Base-by-base conservation (phyloP, 805 yeast species). In the Candida ficus region DNA sequence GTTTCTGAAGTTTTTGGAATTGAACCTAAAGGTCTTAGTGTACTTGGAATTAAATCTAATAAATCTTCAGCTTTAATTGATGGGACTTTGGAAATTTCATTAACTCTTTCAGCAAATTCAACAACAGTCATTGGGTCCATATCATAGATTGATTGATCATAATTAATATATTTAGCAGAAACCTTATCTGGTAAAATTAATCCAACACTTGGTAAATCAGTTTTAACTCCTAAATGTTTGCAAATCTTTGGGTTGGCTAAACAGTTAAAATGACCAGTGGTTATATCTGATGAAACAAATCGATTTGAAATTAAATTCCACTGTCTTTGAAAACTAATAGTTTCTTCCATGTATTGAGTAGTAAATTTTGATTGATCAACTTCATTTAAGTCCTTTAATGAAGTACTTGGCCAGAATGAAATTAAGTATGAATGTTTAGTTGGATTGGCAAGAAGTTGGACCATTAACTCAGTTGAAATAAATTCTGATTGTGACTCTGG, bases 321-420 rank as follows among this genome's bases (percentile, higher is more conserved):
- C 1, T 66, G 50, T 44, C 71, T 69, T 45, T 75, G 72, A 44
- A 73, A 70, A 13, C 70, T 73, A 32, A 66, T 49, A 48, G 86
- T 76, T 37, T 71, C 69, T 14, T 67, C 65, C 51, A 83, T 78
- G 8, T 53, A 48, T 41, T 73, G 76, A 5, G 61, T 53, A n/a
- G 52, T 50, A 39, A 66, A 66, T 5, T 60, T 59, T 5, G 64
- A 68, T 12, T 57, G 52, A 13, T 53, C 48, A 17, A 51, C 43
- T 7, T 47, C 52, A 38, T 64, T 62, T 26, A 68, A 58, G 29
- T 60, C 62, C 3, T 54, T 47, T 22, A 71, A 58, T 34, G 69
- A 66, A 5, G 69, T 58, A 3, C 78, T 61, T 3, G 90, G 89
- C 76, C 83, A 83, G 44, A 84, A 78, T 13, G 84, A 71, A 4